Base-by-base conservation (phyloP, 371 early-diverging fungal genomes). In the Lichtheimia hyalospora region DNA sequence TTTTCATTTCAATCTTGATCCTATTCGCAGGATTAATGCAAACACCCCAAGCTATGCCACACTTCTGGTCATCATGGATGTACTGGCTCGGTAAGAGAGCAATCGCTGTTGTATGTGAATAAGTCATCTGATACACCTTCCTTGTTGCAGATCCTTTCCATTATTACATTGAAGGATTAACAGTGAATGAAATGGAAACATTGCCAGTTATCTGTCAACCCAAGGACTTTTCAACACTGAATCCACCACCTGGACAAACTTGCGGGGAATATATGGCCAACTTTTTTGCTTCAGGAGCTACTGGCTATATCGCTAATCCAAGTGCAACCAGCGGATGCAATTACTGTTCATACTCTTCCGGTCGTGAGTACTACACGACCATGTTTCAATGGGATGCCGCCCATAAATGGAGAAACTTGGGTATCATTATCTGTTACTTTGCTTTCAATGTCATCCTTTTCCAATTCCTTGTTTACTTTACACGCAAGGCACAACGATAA, bases 51-150 rank as follows among this genome's bases (percentile, higher is more conserved):
- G 60, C 75, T 1, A 90, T 92, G 88, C 91, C 92, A 20, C 49
- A 63, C 27, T 91, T 94, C 73, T 92, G 91, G 90, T 69, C 83
- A 13, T 61, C 75, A 0, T 91, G 91, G 90, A 86, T 94, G 83
- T 92, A 91, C 70, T 88, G 85, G 83, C 52, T 91, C n/a, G 85
- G 85, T 63, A 60, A 52, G 61, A 5, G 5, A 23, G 0, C 1
- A 34, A 27, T 34, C 6, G 8, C 2, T 8, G 1, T 10, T 34
- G 10, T 7, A 43, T 8, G 42, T 0, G 40, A n/a, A 52, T 41
- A 21, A 48, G 15, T 44, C 23, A 52, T 7, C 52, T 46, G 21
- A 46, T 46, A 5, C 10, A 6, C 6, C 44, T 18, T n/a, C n/a
- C 44, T 44, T 53, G 14, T 23, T 21, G n/a, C 42, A 49, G 64